phyloP scores from a whole-genome alignment of 345 rosid genomes.

The Draba incana region DNA sequence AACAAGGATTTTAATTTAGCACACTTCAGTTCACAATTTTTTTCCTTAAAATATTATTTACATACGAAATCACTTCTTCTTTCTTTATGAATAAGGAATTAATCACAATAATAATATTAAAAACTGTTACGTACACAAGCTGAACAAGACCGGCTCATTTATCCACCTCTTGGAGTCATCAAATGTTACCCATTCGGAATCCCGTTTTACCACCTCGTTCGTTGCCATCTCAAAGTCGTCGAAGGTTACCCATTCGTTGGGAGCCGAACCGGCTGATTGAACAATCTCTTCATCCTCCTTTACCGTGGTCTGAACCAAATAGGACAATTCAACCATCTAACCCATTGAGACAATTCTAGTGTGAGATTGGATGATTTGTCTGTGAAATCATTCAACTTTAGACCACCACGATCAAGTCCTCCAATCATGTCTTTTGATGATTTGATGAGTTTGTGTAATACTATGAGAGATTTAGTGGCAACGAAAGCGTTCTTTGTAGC shows the following conservation, averaged over 20 bases:
- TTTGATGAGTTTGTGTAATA: constrained; percentile 64
- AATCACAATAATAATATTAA: background rate
- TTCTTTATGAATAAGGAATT: background rate
- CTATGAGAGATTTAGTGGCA: constrained; percentile 69
- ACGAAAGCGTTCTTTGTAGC: constrained; percentile 66
- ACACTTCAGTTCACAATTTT: constrained; percentile 8
- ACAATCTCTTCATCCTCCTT: constrained; percentile 25
- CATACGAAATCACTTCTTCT: constrained; percentile 12
- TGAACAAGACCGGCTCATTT: constrained; percentile 18
- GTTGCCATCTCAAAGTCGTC: constrained; percentile 15
- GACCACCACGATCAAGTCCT: constrained; percentile 49
- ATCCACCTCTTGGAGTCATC: constrained; percentile 20
- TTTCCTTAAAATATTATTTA: background rate
- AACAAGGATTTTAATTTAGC: background rate
- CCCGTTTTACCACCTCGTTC: background rate
- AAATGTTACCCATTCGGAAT: constrained; percentile 35
- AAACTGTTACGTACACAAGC: background rate
- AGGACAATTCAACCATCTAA: constrained; percentile 36
- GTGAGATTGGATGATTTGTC: constrained; percentile 51
- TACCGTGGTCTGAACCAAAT: constrained; percentile 14
- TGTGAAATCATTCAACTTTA: constrained; percentile 67
- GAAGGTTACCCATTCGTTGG: constrained; percentile 36
- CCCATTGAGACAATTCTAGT: constrained; percentile 76
- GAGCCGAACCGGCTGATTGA: constrained; percentile 7
- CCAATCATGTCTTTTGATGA: constrained; percentile 12